These are phyloP conservation scores for Phytophthora aleatoria DNA, from an alignment of 352 stramenopile species.

Conservation along the genomic window DNA sequence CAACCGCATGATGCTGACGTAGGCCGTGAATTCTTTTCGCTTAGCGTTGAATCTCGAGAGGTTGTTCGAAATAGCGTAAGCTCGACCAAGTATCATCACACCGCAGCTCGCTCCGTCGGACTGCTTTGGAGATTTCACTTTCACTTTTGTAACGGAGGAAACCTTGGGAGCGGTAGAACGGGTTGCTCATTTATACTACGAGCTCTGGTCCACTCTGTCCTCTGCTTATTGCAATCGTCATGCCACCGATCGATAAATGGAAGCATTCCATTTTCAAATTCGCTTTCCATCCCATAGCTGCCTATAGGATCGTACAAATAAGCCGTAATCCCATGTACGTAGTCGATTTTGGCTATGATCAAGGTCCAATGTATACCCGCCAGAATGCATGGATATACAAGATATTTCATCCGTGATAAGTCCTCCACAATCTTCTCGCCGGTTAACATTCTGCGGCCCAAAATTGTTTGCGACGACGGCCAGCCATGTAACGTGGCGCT, in stretches of 20 bases:
- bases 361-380: background rate
- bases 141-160: background rate
- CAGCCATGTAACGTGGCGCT: background rate
- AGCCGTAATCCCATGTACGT: background rate
- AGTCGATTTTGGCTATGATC: background rate
- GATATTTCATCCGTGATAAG: background rate
- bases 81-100: background rate
- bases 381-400: background rate
- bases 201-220: background rate
- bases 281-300: background rate
- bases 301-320: background rate
- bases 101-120: background rate
- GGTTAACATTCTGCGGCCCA: background rate
- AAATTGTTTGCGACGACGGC: background rate
- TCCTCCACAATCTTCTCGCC: background rate
- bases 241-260: background rate
- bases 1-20: background rate
- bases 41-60: background rate
- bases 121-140: background rate
- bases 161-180: background rate
- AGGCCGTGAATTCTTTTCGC: background rate
- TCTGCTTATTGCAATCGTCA: background rate
- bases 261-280: background rate
- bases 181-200: background rate
- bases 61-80: background rate